Base-by-base conservation (phyloP, 176 grass and related monocot species). In the Ananas comosus region DNA sequence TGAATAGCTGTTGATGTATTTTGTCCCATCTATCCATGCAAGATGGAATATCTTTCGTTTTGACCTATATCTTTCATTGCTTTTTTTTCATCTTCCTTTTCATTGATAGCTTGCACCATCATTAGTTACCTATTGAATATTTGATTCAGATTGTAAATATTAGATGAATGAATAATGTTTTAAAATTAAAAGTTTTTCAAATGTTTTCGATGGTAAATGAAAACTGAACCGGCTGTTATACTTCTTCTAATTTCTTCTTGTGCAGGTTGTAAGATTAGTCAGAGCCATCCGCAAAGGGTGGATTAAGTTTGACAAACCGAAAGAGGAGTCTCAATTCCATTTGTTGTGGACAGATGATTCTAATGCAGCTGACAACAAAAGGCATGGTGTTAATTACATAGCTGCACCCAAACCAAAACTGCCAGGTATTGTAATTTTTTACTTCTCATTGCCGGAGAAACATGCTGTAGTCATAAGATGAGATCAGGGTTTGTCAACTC, bases 301-400 rank as follows among this genome's bases (percentile, higher is more conserved):
- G 82, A 91, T 99, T 74, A 99, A 85, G 72, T 82, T 93, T 81
- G 89, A 99, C 68, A 76, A 91, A 86, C 95, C 87, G 68, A 94
- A 94, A 71, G 87, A 88, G 68, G 87, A 94, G 53, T 42, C 66
- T 69, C 72, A 65, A 4, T 64, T 76, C 70, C 88, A 99, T 83
- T 84, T 80, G 49, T 76, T 99, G 56, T 99, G 95, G 95, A 87
- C 87, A 80, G 87, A 99, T 78, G 95, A 97, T 87, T 71, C 71
- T 66, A 84, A 80, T 79, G 79, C 85, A 68, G 22, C 84, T 66
- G 87, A 94, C 19, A 94, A 88, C 76, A 94, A 94, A 75, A 80
- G 88, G 63, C 90, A 85, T 74, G 82, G 90, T 47, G 82, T 96
- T 79, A 87, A 83, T 76, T 99, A 94, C 76, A 93, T 99, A 80